Evolutionary conservation across 257 asterid species (phyloP), one percentile per base, ranked within the genome.

Genomic region (Lycium barbarum): DNA sequence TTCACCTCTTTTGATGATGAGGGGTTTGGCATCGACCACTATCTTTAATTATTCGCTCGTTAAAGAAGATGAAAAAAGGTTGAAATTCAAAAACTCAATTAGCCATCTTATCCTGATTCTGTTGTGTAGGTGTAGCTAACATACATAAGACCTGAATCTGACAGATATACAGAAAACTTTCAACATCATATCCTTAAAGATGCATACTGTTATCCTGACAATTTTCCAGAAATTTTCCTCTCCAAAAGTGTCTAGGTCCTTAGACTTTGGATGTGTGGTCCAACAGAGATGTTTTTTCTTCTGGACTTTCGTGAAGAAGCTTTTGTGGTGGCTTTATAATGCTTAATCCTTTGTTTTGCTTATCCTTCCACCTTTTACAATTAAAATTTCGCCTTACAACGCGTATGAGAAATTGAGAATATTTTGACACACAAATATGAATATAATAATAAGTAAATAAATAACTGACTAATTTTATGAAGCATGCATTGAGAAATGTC

Each of bases 161-260:
- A 76, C 63, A 51, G 20, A 13, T 13, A 49, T 22, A 22, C 43
- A 76, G 22, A 26, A 49, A 76, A 22, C 63, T 76, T 22, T 76
- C 47, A 73, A 73, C 81, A 47, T 73, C 62, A 26, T 76, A 49
- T 51, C 82, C 9, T 13, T 49, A 22, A 76, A 76, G 45, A 12
- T 47, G 43, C 40, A 73, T 1, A 12, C 59, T 47, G 62, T 36
- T 36, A 7, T 22, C 63, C 63, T 51, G 81, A 76, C 63, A 68
- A 38, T 71, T 51, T 7, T 51, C 81, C 62, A 7, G 7, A 74
- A 74, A 74, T 12, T 51, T 76, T 49, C 81, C 5, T 51, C 13
- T 12, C 10, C 17, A 51, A 76, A 49, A 26, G 26, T 73, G 81
- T 51, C 45, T 51, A 76, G 63, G 22, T 76, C 45, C 47, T 76